Evolutionary conservation across 805 yeast species (phyloP).

Genomic region (Kluyveromyces lactis): DNA sequence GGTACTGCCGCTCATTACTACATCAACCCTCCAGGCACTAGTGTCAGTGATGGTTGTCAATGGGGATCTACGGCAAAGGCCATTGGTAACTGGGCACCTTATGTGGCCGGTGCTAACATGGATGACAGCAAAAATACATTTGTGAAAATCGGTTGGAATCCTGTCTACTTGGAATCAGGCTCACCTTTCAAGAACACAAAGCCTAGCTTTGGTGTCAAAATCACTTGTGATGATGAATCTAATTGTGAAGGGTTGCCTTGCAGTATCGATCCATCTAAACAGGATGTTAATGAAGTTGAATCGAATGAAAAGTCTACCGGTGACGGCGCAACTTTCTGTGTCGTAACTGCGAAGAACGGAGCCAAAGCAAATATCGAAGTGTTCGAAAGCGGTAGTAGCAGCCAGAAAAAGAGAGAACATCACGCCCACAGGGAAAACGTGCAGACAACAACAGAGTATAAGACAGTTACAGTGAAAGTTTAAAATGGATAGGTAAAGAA

Average conservation of each 20-base stretch:
- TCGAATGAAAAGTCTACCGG: constrained; percentile 37
- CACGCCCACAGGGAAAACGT: constrained; percentile 7
- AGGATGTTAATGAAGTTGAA: constrained; percentile 48
- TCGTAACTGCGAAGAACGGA: constrained; percentile 62
- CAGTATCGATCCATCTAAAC: constrained; percentile 64
- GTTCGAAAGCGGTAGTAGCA: constrained; percentile 32
- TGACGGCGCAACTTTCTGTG: constrained; percentile 75
- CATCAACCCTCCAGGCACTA: constrained; percentile 75
- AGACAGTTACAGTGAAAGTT: constrained; percentile 7
- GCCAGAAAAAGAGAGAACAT: constrained; percentile 9
- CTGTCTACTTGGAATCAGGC: constrained; percentile 58
- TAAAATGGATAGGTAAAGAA: too few species aligned
- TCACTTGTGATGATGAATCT: constrained; percentile 62
- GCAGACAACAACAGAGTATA: constrained; percentile 5
- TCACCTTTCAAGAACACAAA: constrained; percentile 44
- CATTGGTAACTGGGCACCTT: constrained; percentile 88
- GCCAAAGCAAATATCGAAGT: constrained; percentile 67
- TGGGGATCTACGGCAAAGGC: constrained; percentile 73
- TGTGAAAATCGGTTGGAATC: constrained; percentile 89
- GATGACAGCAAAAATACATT: constrained; percentile 62
- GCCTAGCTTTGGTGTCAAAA: constrained; percentile 65
- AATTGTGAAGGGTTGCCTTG: constrained; percentile 75
- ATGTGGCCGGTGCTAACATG: constrained; percentile 86
- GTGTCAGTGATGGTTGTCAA: constrained; percentile 65
- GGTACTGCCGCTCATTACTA: constrained; percentile 81